Evolutionary conservation across 2,329 filamentous ascomycete genomes (phyloP), one percentile per base, ranked within the genome.

Genomic region (Atkinsonella texensis): DNA sequence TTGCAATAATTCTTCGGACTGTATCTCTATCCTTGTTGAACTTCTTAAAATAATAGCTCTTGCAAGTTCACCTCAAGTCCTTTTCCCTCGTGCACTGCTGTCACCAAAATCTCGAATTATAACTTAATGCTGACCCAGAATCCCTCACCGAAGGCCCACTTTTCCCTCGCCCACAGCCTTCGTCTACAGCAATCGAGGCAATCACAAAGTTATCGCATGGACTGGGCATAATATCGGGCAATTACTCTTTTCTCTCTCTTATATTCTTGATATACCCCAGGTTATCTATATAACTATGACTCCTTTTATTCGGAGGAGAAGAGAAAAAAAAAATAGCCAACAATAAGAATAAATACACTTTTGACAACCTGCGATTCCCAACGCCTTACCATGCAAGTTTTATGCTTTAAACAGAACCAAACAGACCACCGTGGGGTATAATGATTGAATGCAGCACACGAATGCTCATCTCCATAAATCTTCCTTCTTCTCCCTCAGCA

Each of bases 221-320:
- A 41, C 9, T 18, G 18, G 4, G 39, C 39, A 41, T 8, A 5
- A 18, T 10, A 18, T 11, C n/a, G n/a, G n/a, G 20, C 13, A 39
- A 10, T 13, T 10, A 11, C 20, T 12, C 41, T 17, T 17, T n/a
- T 28, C 31, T 23, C 20, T 13, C n/a, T 48, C 40, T 18, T 51
- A 23, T 45, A 17, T 10, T 44, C 43, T 49, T 35, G 35, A 12
- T 13, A 20, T 43, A 40, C 52, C 49, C 53, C 43, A 52, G 40
- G 47, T 33, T 12, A 3, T 52, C 53, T 57, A 55, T 55, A 17
- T 55, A 55, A 42, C 55, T 55, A 53, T 49, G 44, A 42, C 55
- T 53, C 55, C 28, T 28, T 57, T 52, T 54, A 58, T 53, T 55
- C 32, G 41, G 53, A 55, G 57, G 57, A 47, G 32, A 52, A 50